Evolutionary conservation across 1,139 yeast genomes (phyloP).

Genomic region (Zygotorulaspora mrakii): DNA sequence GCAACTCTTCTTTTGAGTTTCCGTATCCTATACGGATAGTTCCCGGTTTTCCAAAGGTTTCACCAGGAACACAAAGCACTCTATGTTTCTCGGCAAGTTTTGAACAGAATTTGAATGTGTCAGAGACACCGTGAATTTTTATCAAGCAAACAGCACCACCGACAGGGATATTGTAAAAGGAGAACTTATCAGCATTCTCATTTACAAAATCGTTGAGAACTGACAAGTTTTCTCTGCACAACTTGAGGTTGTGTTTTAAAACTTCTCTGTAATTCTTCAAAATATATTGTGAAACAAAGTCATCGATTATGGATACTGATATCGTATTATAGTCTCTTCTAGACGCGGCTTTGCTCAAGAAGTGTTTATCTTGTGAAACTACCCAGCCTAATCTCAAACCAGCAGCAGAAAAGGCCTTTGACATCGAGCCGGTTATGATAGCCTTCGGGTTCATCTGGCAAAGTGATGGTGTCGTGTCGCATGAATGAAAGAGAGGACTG

Average conservation of each 20-base stretch:
- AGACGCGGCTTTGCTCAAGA: slow-evolving; percentile 39
- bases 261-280: slow-evolving; percentile 39
- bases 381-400: slow-evolving; percentile 58
- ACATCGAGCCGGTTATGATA: slow-evolving; percentile 50
- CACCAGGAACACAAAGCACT: slow-evolving; percentile 51
- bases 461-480: slow-evolving; percentile 41
- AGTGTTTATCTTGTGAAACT: slow-evolving; percentile 38
- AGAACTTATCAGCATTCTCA: slow-evolving; percentile 37
- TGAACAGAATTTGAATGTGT: slow-evolving; percentile 40
- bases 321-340: slow-evolving; percentile 54
- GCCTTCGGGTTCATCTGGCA: slow-evolving; percentile 45
- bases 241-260: slow-evolving; percentile 40
- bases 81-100: slow-evolving; percentile 40
- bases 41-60: slow-evolving; percentile 45
- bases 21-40: slow-evolving; percentile 51
- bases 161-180: slow-evolving; percentile 43
- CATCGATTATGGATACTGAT: slow-evolving; percentile 49
- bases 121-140: slow-evolving; percentile 33
- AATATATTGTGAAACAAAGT: slow-evolving; percentile 46
- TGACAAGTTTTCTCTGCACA: slow-evolving; percentile 42
- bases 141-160: slow-evolving; percentile 52
- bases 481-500: slow-evolving; percentile 50
- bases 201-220: slow-evolving; percentile 40
- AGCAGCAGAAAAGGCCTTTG: slow-evolving; percentile 55
- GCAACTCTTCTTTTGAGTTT: slow-evolving; percentile 42